Base-by-base conservation (phyloP, 176 grass and related monocot species). In the Oryza nivara region DNA sequence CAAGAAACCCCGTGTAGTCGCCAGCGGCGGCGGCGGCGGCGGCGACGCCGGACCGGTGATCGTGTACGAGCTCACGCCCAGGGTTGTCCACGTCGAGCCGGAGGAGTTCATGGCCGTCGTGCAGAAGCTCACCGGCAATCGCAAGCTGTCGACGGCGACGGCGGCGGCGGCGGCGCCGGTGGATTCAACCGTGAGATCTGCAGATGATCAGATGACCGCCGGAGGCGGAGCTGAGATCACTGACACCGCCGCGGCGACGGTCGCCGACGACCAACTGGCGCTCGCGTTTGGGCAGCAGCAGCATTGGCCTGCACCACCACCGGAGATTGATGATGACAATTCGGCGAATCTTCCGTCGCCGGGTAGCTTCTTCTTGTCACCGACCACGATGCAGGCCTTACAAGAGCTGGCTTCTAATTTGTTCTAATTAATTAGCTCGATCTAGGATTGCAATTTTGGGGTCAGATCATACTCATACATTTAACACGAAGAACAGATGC, bases 51-150 rank as follows among this genome's bases (percentile, higher is more conserved):
- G 82, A 49, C 92, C 92, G 9, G 65, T 93, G 44, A 65, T 93
- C 70, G 54, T 93, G 51, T 86, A 93, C 74, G 82, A 90, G 68
- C 26, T 32, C 80, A 70, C 88, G 64, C 92, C 92, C 32, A 86
- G 22, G 86, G 82, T 91, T 34, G 63, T 93, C 70, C 79, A 91
- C 86, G 92, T 22, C 0, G 54, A 23, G 7, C 86, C 79, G 22
- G 52, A 93, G 9, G 86, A 93, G 67, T 93, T 93, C 85, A 91
- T 65, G 88, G 77, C 68, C 49, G 84, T 93, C 60, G 92, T 93
- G 82, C 92, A 93, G 89, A 68, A 84, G 36, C 85, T 93, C 51
- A 93, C 92, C 2, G 86, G 88, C 44, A 38, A 38, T 38, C 5
- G 36, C 36, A 79, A 52, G 16, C 80, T 66, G 32, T 17, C 15